These are phyloP conservation scores for Umbelopsis isabellina DNA, from an alignment of 192 early-diverging fungal species.

Conservation along the genomic window DNA sequence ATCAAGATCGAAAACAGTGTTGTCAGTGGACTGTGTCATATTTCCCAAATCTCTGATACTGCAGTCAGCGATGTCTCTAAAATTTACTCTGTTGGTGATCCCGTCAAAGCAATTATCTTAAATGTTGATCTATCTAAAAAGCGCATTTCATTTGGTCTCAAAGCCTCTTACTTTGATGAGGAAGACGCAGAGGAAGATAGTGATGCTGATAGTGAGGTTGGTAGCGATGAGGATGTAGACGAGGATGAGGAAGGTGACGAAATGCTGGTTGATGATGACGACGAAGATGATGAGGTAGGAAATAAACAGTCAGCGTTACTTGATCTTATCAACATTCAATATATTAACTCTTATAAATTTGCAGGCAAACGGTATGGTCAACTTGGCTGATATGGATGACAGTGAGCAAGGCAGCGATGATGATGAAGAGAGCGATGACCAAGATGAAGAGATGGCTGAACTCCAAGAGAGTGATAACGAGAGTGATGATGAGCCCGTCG, in stretches of 20 bases:
- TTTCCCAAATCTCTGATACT: slow-evolving; percentile 82
- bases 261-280: slow-evolving; percentile 30
- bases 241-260: slow-evolving; percentile 42
- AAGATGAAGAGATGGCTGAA: slow-evolving; percentile 27
- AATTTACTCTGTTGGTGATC: slow-evolving; percentile 83
- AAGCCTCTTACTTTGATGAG: slow-evolving; percentile 80
- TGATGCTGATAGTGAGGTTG: slow-evolving; percentile 28
- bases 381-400: slow-evolving; percentile 33
- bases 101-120: slow-evolving; percentile 80
- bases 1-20: slow-evolving; percentile 77
- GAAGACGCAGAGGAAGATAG: slow-evolving; percentile 41
- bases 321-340: neutral
- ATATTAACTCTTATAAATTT: neutral
- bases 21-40: slow-evolving; percentile 85
- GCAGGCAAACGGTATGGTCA: neutral
- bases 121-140: slow-evolving; percentile 72
- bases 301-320: neutral
- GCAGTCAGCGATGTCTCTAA: slow-evolving; percentile 68
- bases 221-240: slow-evolving; percentile 41
- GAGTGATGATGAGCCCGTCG: slow-evolving; percentile 25
- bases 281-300: neutral
- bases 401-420: slow-evolving; percentile 38
- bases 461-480: slow-evolving; percentile 20
- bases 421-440: slow-evolving; percentile 33
- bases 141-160: slow-evolving; percentile 76